Conservation (phyloP, 192 early-diverging fungal species). For the Rhizophagus prolifer region DNA sequence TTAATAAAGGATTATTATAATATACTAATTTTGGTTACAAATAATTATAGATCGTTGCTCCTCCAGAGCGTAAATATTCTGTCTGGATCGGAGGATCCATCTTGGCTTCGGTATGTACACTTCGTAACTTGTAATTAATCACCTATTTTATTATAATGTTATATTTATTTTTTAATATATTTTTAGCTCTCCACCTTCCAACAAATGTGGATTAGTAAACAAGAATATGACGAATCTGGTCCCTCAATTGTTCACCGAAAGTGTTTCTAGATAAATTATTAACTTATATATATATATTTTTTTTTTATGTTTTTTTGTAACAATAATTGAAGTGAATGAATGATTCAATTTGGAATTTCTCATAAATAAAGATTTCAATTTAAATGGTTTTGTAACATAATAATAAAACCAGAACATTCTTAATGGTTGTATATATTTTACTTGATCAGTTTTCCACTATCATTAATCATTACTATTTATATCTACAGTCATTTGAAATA, state of each 20-base stretch:
- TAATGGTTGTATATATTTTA: too few species aligned
- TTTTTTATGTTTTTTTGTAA: not conserved
- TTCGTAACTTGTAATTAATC: not conserved
- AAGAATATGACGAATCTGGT: constrained; percentile 98
- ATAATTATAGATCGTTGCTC: constrained; percentile 90
- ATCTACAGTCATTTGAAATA: too few species aligned
- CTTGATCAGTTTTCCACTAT: too few species aligned
- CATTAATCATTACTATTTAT: too few species aligned
- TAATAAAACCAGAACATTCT: too few species aligned
- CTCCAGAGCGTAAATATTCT: constrained; percentile 98
- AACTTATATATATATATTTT: constrained; percentile 15
- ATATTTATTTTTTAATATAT: not conserved
- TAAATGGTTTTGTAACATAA: too few species aligned
- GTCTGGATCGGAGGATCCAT: constrained; percentile 99
- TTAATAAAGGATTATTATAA: not conserved
- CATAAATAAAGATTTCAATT: too few species aligned
- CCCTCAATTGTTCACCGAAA: constrained; percentile 98
- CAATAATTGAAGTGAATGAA: not conserved
- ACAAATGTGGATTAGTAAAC: constrained; percentile 98
- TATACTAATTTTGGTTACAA: not conserved
- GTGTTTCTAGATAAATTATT: constrained; percentile 74
- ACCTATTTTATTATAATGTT: not conserved
- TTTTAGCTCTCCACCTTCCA: constrained; percentile 91
- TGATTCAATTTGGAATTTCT: too few species aligned
- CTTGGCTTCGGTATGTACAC: constrained; percentile 66